These are phyloP conservation scores for Cryoendolithus antarcticus DNA, from an alignment of 2,329 filamentous ascomycete species.

Conservation along the genomic window DNA sequence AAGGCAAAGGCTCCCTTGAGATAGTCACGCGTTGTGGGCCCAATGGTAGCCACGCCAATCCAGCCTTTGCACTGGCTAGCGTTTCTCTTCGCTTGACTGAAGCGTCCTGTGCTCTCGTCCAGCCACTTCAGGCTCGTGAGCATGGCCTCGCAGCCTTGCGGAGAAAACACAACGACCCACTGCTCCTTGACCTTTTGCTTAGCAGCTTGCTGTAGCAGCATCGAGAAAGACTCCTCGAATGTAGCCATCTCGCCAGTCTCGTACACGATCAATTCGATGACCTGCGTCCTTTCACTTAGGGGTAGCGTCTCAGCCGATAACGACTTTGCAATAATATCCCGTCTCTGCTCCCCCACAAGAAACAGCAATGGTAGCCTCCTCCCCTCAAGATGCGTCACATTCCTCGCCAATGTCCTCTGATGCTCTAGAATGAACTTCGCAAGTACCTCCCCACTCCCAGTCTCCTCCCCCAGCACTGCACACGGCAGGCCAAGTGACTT, in stretches of 20 bases:
- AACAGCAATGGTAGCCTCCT: conserved; percentile 60
- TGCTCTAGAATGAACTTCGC: conserved; percentile 67
- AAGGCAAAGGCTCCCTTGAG: conserved; percentile 53
- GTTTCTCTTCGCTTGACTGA: conserved; percentile 42
- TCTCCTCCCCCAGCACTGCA: conserved; percentile 64
- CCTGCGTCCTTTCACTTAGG: conserved; percentile 42
- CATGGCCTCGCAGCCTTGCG: conserved; percentile 50
- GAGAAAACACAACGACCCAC: conserved; percentile 66
- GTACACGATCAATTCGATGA: conserved; percentile 77
- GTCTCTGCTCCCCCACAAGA: conserved; percentile 75
- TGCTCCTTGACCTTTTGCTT: conserved; percentile 27
- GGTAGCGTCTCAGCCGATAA: conserved; percentile 49
- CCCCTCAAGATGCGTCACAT: conserved; percentile 18
- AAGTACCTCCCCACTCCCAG: conserved; percentile 73
- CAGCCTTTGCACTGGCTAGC: conserved; percentile 88
- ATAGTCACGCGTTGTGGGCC: conserved; percentile 77
- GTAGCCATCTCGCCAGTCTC: conserved; percentile 70
- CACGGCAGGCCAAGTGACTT: conserved; percentile 37
- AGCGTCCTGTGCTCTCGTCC: conserved; percentile 27
- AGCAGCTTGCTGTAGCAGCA: conserved; percentile 31
- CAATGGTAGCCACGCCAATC: conserved; percentile 73
- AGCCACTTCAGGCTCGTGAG: conserved; percentile 39
- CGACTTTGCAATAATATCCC: conserved; percentile 79
- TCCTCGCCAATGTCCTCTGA: conserved; percentile 41
- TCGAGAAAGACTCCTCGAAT: conserved; percentile 57